Base-by-base conservation (phyloP, 139 green algal species). In the Chlorella ohadii region DNA sequence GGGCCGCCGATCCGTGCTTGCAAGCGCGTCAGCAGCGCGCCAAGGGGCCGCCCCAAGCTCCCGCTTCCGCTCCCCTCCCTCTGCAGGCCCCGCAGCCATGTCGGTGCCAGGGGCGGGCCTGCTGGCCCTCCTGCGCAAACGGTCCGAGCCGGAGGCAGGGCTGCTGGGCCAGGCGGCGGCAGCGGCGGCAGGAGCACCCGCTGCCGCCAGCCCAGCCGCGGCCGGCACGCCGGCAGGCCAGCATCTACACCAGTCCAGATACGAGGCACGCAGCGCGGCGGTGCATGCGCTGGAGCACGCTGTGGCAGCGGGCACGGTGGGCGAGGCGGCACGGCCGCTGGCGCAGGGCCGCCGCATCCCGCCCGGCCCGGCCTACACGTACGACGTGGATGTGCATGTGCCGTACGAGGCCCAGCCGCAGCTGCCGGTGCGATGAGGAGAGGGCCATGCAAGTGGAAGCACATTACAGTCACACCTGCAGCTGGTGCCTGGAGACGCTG, bases 381-480 rank as follows among this genome's bases (percentile, higher is more conserved):
- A 77, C 33, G 70, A 79, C 31, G 47, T 86, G 5, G 74, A 87
- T 68, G 36, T 71, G 12, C 70, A 79, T 12, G 56, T 36, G 27
- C 77, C 68, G n/a, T 65, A 28, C 34, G 86, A 90, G 56, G 41
- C 68, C 4, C 88, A 89, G 71, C 78, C 87, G 20, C 83, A 93
- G 75, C 88, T 94, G 74, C 84, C 90, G 79, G 90, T 92, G 34
- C 15, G 75, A n/a, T n/a, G n/a, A n/a, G n/a, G n/a, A n/a, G n/a
- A n/a, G n/a, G n/a, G n/a, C n/a, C n/a, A n/a, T n/a, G n/a, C n/a
- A n/a, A n/a, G n/a, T n/a, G n/a, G n/a, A n/a, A n/a, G n/a, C n/a
- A n/a, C n/a, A n/a, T n/a, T n/a, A n/a, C n/a, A n/a, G n/a, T n/a
- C n/a, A n/a, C n/a, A n/a, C n/a, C n/a, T n/a, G 22, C 51, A 59